Evolutionary conservation across 805 yeast genomes (phyloP).

Genomic region (Jamesozyma jinghongensis): DNA sequence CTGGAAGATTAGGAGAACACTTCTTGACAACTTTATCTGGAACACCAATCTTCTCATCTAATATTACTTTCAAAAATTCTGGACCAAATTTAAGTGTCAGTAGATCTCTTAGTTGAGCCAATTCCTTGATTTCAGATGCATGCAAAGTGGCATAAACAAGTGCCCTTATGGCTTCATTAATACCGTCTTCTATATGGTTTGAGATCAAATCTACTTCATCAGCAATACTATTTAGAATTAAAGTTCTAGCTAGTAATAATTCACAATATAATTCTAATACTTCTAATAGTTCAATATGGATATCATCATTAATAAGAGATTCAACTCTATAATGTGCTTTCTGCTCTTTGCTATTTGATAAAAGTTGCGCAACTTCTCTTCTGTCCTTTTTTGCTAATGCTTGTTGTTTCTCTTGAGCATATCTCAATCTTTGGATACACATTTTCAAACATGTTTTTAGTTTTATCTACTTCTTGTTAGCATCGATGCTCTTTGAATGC

Average conservation of each 20-base stretch:
- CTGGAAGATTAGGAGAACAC: conserved; percentile 61
- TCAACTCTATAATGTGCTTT: conserved; percentile 81
- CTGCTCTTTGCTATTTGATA: conserved; percentile 62
- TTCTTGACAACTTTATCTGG: conserved; percentile 60
- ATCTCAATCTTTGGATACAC: conserved; percentile 61
- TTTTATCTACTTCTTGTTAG: conserved; percentile 14
- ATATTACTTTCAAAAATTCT: conserved; percentile 44
- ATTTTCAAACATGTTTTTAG: conserved; percentile 39
- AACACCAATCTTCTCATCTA: conserved; percentile 34
- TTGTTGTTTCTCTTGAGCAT: conserved; percentile 63
- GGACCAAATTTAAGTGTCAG: conserved; percentile 55
- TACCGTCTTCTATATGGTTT: conserved; percentile 33
- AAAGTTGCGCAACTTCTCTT: conserved; percentile 58
- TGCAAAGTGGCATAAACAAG: conserved; percentile 61
- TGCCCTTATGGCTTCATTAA: conserved; percentile 66
- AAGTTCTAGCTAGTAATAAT: conserved; percentile 62
- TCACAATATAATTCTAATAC: conserved; percentile 77
- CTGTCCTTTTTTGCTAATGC: conserved; percentile 71
- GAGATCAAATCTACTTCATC: conserved; percentile 28
- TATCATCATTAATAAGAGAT: conserved; percentile 73
- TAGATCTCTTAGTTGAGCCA: conserved; percentile 50
- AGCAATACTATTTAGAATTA: conserved; percentile 41
- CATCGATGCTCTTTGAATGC: too few relatives aligned
- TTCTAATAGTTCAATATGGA: conserved; percentile 69
- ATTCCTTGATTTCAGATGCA: conserved; percentile 63